Conservation (phyloP, 805 yeast species). For the Saturnispora bothae region DNA sequence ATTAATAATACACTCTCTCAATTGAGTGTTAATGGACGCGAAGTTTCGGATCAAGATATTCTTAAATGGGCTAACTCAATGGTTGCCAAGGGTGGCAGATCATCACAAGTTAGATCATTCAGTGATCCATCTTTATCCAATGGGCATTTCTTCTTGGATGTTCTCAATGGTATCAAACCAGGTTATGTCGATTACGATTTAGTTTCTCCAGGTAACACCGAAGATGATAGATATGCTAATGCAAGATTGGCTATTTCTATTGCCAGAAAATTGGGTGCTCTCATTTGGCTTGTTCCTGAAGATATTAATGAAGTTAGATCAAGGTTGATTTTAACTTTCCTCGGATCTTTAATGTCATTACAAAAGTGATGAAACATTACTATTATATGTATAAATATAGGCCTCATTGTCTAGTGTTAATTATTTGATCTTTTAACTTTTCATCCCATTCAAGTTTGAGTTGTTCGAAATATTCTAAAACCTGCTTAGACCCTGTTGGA, state of each 20-base stretch:
- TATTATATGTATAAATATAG: neutral
- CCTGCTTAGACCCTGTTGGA: constrained; percentile 53
- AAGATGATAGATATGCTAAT: constrained; percentile 83
- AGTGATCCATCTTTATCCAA: constrained; percentile 67
- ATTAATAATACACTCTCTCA: constrained; percentile 74
- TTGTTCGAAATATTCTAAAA: constrained; percentile 50
- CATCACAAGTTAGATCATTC: constrained; percentile 67
- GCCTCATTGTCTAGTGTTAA: constrained; percentile 20
- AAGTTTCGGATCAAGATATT: constrained; percentile 74
- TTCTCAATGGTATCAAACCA: constrained; percentile 87
- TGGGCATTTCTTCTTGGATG: constrained; percentile 79
- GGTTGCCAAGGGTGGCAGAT: constrained; percentile 77
- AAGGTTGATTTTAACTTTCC: constrained; percentile 84
- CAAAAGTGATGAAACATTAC: neutral
- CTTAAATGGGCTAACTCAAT: constrained; percentile 89
- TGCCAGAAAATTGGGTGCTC: constrained; percentile 95
- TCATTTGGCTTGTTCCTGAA: constrained; percentile 99
- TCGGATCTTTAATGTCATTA: constrained; percentile 78
- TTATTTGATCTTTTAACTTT: constrained; percentile 61
- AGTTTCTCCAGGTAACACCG: constrained; percentile 68
- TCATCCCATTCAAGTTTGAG: constrained; percentile 64
- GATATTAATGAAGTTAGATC: constrained; percentile 95
- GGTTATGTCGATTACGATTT: constrained; percentile 95
- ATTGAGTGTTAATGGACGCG: constrained; percentile 62
- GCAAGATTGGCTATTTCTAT: constrained; percentile 96